phyloP scores from a whole-genome alignment of 2,329 filamentous ascomycete genomes.

The Fusarium hostae region DNA sequence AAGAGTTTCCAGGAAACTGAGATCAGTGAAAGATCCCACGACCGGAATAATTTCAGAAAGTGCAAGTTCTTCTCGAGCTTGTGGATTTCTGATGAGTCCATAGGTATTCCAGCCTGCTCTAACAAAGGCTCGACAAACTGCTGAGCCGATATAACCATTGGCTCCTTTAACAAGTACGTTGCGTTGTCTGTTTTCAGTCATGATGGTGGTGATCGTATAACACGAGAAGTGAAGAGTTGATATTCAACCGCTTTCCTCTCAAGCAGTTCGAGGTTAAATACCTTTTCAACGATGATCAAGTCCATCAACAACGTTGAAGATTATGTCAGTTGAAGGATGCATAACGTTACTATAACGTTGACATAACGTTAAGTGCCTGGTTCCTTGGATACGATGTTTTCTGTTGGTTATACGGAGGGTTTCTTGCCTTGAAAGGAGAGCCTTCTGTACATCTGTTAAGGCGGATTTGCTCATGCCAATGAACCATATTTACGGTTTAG shows the following conservation, averaged over 20 bases:
- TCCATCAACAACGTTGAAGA: not conserved
- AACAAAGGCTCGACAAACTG: conserved; percentile 58
- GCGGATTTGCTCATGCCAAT: rapidly evolving
- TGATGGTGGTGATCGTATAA: not conserved
- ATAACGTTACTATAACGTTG: conserved; percentile 10
- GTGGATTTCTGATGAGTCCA: conserved; percentile 54
- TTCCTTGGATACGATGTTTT: too few species aligned
- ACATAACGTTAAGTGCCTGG: not conserved
- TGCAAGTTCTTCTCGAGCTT: conserved; percentile 46
- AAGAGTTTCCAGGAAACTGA: conserved; percentile 45
- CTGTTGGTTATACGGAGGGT: too few species aligned
- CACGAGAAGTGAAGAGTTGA: not conserved
- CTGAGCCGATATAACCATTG: conserved; percentile 60
- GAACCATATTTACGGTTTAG: rapidly evolving
- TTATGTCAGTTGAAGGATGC: conserved; percentile 1
- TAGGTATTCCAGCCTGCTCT: conserved; percentile 58
- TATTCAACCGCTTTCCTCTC: not conserved
- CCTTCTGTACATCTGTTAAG: too few species aligned
- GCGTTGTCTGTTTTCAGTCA: conserved; percentile 3
- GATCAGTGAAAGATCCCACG: conserved; percentile 52
- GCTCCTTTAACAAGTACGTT: conserved; percentile 59
- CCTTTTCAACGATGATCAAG: too few species aligned
- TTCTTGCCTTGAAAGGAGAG: not conserved
- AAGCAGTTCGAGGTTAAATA: not conserved
- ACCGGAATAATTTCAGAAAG: conserved; percentile 54